Base-by-base conservation (phyloP, 2,329 filamentous ascomycete genomes). In the Drechslera avenae region DNA sequence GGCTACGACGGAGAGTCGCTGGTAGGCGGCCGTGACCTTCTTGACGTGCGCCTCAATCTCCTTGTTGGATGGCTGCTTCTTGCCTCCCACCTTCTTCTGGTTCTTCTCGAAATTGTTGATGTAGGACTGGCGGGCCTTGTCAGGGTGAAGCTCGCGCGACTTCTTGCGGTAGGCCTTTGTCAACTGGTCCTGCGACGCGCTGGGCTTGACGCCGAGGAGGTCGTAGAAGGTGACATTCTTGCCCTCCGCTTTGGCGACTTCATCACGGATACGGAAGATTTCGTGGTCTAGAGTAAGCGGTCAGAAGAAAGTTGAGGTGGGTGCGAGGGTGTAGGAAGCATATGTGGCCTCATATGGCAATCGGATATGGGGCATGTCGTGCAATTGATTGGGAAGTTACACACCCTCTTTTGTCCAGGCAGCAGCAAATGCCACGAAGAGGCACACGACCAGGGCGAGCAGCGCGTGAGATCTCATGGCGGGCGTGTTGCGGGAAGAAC, bases 251-350 rank as follows among this genome's bases (percentile, higher is more conserved):
- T 84, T 77, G 54, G 83, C 78, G 48, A 99, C 84, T 73, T 97
- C 94, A 77, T 97, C 91, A 69, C 88, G 88, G 56, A 99, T 82
- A 65, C 91, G 89, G 80, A 99, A 99, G 78, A 99, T 97, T 78
- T 99, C 94, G 72, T 95, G 91, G 77, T 99, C 94, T 95, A 67
- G 28, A 43, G 53, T 56, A 30, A 50, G 23, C 46, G 45, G 54
- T 61, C 42, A 64, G 62, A 59, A 63, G 48, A 42, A 42, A 34
- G 16, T 30, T 19, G 31, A 60, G 58, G 52, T 63, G 52, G 35
- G 54, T 52, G 54, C 56, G 30, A 46, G 18, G 14, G 35, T 45
- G 54, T 60, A 49, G 45, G 50, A 33, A 18, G 50, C 42, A 48
- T 46, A 33, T 46, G 41, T 46, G 45, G 50, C 26, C 39, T 18